Conservation (phyloP, 2,329 filamentous ascomycete species). For the Alternaria sp. region DNA sequence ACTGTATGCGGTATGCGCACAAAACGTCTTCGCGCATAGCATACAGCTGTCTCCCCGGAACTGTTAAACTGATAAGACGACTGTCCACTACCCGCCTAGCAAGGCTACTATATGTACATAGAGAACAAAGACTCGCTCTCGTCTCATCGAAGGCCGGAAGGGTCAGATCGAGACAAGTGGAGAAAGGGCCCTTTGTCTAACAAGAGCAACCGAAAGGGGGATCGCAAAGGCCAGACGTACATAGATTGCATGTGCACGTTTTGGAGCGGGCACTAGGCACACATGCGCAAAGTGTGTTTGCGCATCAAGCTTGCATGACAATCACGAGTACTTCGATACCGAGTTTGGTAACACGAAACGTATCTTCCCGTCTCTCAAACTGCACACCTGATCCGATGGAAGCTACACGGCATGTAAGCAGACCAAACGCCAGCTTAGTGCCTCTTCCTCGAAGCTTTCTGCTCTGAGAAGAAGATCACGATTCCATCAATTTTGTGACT, state of each 20-base stretch:
- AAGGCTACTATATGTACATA: neutral
- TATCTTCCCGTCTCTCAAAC: constrained; percentile 8
- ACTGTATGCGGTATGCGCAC: neutral
- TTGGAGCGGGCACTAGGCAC: neutral
- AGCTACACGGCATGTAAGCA: neutral
- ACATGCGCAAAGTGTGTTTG: constrained; percentile 9
- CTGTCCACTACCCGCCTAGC: neutral
- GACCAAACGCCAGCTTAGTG: neutral
- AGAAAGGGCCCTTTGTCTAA: neutral
- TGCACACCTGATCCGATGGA: neutral
- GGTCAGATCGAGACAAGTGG: neutral
- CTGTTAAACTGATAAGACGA: neutral
- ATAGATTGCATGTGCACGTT: neutral
- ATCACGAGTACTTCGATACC: constrained; percentile 6
- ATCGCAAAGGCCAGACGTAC: neutral
- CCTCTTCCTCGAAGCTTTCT: neutral
- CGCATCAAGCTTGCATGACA: constrained; percentile 7
- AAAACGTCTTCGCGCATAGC: neutral
- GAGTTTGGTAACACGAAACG: constrained; percentile 9
- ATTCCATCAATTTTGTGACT: neutral
- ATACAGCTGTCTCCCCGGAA: neutral
- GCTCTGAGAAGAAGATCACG: neutral
- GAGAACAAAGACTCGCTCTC: neutral
- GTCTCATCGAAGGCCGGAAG: neutral
- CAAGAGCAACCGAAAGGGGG: neutral